These are phyloP conservation scores for Sugiyamaella qingdaonensis DNA, from an alignment of 805 yeast genomes.

Conservation along the genomic window DNA sequence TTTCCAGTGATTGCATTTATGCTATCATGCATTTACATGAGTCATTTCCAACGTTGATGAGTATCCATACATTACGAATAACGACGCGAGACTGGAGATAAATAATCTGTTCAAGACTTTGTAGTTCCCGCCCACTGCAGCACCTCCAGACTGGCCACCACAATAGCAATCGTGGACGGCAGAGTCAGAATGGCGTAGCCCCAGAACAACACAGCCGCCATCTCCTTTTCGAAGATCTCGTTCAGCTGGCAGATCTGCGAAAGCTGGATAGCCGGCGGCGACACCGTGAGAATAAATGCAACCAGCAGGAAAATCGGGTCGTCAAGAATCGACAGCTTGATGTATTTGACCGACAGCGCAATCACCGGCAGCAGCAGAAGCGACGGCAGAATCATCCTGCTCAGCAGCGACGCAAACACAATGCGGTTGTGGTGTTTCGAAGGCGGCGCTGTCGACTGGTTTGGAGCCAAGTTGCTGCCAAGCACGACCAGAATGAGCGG, in stretches of 20 bases:
- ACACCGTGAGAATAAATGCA: constrained; percentile 52
- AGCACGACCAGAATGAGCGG: constrained; percentile 58
- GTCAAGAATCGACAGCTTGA: constrained; percentile 44
- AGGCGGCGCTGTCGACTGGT: constrained; percentile 40
- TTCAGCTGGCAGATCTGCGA: constrained; percentile 62
- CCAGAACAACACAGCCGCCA: constrained; percentile 65
- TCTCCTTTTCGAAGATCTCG: constrained; percentile 56
- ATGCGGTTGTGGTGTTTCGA: constrained; percentile 41
- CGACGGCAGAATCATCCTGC: constrained; percentile 61
- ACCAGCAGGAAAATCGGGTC: constrained; percentile 61
- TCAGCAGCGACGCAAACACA: constrained; percentile 48
- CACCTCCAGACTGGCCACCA: constrained; percentile 50
- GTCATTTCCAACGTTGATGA: too few relatives aligned
- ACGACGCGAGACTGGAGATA: neutral
- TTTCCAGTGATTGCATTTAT: too few relatives aligned
- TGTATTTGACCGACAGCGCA: constrained; percentile 48
- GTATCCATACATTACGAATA: neutral
- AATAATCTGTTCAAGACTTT: constrained; percentile 3
- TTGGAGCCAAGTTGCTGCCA: constrained; percentile 59
- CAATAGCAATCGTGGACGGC: constrained; percentile 55
- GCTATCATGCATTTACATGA: too few relatives aligned
- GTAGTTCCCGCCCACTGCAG: constrained; percentile 46
- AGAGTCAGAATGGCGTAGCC: constrained; percentile 58
- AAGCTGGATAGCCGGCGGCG: constrained; percentile 67
- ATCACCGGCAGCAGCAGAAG: constrained; percentile 50